These are phyloP conservation scores for Ramaria rubella DNA, from an alignment of 768 basidiomycete species.

Conservation along the genomic window DNA sequence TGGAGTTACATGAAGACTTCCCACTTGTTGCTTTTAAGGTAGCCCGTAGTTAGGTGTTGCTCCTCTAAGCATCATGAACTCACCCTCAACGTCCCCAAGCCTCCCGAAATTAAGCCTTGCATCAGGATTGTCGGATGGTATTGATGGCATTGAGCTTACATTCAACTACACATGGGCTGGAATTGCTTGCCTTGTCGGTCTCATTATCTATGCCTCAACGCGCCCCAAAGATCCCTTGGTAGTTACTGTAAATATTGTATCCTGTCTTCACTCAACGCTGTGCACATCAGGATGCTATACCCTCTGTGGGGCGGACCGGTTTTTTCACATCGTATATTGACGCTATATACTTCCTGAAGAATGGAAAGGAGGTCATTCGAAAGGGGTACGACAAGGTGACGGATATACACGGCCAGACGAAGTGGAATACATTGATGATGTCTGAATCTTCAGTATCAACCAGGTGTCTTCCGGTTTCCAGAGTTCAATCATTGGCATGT, in stretches of 20 bases:
- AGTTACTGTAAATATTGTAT: neutral
- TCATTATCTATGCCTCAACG: neutral
- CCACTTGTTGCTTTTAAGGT: no score
- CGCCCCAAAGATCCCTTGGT: neutral
- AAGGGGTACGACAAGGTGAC: slow-evolving; percentile 31
- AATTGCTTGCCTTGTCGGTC: neutral
- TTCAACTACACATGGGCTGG: neutral
- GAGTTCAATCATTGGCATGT: no score
- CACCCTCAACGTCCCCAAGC: no score
- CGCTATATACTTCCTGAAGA: slow-evolving; percentile 13
- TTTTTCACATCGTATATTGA: slow-evolving; percentile 11
- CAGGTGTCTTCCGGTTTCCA: no score
- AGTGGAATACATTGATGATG: no score
- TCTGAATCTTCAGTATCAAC: no score
- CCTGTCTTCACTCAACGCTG: neutral
- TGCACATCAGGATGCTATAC: neutral
- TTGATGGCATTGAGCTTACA: neutral
- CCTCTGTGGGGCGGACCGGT: neutral
- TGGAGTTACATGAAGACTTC: no score
- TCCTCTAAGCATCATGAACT: no score
- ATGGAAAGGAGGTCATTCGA: slow-evolving; percentile 20
- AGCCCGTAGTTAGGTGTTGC: no score
- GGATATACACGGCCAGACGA: no score
- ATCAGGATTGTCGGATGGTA: neutral
- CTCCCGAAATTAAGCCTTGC: no score